Conservation (phyloP, 2,329 filamentous ascomycete species). For the Myriosclerotinia duriaeana region DNA sequence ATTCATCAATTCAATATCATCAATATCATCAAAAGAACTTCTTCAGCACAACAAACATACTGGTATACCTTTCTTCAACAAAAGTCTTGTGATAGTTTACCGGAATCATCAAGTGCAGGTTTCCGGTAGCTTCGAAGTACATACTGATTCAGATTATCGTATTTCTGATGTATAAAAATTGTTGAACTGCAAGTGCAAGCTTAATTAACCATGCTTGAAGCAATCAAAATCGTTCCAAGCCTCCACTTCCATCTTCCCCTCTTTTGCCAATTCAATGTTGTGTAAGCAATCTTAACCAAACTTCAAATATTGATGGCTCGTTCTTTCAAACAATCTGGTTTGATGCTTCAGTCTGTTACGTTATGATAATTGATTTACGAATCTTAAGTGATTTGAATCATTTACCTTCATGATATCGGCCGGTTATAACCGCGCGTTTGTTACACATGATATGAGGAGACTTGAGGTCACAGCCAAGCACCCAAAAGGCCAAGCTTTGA, state of each 20-base stretch:
- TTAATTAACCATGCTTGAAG: background rate
- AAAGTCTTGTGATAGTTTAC: background rate
- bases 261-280: conserved; percentile 5
- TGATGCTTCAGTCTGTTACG: conserved; percentile 4
- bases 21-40: background rate
- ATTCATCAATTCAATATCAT: too few relatives aligned
- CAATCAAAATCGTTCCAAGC: background rate
- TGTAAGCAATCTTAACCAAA: conserved; percentile 15
- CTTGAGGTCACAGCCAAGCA: background rate
- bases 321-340: background rate
- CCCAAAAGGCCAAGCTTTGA: background rate
- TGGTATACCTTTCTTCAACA: background rate
- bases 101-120: background rate
- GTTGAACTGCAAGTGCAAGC: background rate
- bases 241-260: background rate
- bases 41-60: background rate
- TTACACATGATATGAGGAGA: conserved; percentile 14
- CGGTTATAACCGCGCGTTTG: background rate
- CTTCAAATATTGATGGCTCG: background rate
- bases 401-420: conserved; percentile 2
- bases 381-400: background rate
- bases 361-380: background rate
- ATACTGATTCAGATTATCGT: background rate
- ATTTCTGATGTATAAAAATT: background rate
- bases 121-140: background rate